Base-by-base conservation (phyloP, 805 yeast genomes). In the Kockiozyma suomiensis region DNA sequence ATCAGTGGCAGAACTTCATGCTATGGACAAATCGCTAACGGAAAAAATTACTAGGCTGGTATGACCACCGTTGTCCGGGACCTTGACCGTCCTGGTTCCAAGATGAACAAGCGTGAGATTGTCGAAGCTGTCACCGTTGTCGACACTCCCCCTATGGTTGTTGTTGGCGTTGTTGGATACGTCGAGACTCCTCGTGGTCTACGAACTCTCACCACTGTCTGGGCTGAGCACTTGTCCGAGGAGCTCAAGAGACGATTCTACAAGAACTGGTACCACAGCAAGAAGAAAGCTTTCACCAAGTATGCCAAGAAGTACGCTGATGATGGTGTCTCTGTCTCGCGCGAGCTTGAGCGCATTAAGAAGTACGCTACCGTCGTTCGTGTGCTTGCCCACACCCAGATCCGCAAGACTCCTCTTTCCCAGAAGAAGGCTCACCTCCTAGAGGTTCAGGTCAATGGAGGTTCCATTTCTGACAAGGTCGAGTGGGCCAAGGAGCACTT, bases 191-290 rank as follows among this genome's bases (percentile, higher is more conserved):
- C 99, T 84, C 92, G 97, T 86, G 99, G 99, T 84, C 86, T 94
- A 79, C 91, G 99, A 84, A 90, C 99, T 69, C 87, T 94, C 81
- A 90, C 98, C 81, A 94, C 99, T 77, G 99, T 94, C 79, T 94
- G 99, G 99, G 99, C 99, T 77, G 98, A 94, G 86, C 99, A 94
- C 84, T 86, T 94, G 78, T 88, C 97, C 76, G 99, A 94, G 79
- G 99, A 94, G 83, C 86, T 94, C 82, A 93, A 87, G 89, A 90
- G 99, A 87, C 90, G 97, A 86, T 94, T 94, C 97, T 94, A 94
- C 97, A 94, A 92, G 90, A 94, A 93, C 97, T 94, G 99, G 99
- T 94, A 90, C 97, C 92, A 92, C 87, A 87, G 97, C 74, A 94
- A 94, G 93, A 94, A 94, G 97, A 92, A 92, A 93, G 99, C 99